Conservation (phyloP, 1,284 basidiomycete genomes). For the Ganoderma multipileum region DNA sequence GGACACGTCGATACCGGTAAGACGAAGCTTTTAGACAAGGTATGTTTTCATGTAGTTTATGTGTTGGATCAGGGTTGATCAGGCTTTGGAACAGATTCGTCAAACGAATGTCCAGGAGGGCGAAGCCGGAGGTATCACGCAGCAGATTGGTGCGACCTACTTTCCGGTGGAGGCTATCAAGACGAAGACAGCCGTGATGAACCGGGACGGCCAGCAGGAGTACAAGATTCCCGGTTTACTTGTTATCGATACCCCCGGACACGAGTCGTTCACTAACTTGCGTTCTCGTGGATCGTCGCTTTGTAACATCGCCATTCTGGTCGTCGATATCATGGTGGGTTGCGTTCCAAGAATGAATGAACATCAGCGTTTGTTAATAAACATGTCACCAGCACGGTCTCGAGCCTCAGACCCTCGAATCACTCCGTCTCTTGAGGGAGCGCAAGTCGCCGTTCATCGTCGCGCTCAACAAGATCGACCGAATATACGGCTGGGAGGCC, state of each 20-base stretch:
- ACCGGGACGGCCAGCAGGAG: slow-evolving; percentile 88
- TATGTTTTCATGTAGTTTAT: slow-evolving; percentile 38
- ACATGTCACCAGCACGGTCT: slow-evolving; percentile 81
- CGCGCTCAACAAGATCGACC: slow-evolving; percentile 99
- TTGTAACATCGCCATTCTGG: slow-evolving; percentile 99
- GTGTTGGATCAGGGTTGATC: neutral
- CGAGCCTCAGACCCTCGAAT: slow-evolving; percentile 97
- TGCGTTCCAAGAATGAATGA: slow-evolving; percentile 1
- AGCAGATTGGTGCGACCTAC: slow-evolving; percentile 99
- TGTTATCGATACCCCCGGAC: slow-evolving; percentile 98
- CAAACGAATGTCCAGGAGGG: slow-evolving; percentile 99
- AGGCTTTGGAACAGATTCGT: slow-evolving; percentile 75
- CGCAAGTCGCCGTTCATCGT: slow-evolving; percentile 99
- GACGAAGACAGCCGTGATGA: slow-evolving; percentile 91
- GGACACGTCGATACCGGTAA: slow-evolving; percentile 99
- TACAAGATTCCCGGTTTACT: slow-evolving; percentile 98
- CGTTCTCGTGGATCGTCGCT: slow-evolving; percentile 96
- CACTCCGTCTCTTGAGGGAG: slow-evolving; percentile 90
- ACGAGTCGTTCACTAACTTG: slow-evolving; percentile 99
- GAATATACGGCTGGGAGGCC: slow-evolving; percentile 95
- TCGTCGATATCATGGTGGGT: slow-evolving; percentile 96
- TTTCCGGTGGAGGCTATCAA: slow-evolving; percentile 98
- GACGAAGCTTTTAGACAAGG: slow-evolving; percentile 98
- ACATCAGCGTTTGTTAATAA: slow-evolving; percentile 14
- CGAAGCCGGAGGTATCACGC: slow-evolving; percentile 99